Evolutionary conservation across 371 early-diverging fungal genomes (phyloP).

Genomic region (Rhizopus arrhizus): DNA sequence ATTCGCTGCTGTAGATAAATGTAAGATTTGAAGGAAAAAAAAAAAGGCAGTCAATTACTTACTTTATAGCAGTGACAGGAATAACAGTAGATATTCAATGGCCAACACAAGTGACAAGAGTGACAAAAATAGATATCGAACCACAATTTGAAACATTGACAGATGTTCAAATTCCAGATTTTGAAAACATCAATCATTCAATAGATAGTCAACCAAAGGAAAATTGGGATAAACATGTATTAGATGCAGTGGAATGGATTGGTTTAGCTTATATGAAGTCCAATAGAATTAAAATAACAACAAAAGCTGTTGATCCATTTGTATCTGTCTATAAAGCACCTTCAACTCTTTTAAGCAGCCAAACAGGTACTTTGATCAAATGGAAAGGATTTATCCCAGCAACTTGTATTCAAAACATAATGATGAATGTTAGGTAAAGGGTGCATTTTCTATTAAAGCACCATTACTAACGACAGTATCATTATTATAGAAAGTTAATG

Average conservation of each 20-base stretch:
- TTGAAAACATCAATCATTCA: conserved; percentile 27
- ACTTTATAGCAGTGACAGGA: conserved; percentile 26
- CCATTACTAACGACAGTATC: background rate
- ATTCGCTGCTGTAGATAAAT: conserved; percentile 40
- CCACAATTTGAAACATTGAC: conserved; percentile 27
- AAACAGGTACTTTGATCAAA: conserved; percentile 30
- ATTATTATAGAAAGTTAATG: conserved; percentile 33
- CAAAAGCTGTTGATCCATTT: conserved; percentile 39
- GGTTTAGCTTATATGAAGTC: conserved; percentile 60
- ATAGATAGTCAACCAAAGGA: conserved; percentile 20
- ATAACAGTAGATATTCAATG: conserved; percentile 35
- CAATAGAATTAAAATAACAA: conserved; percentile 37
- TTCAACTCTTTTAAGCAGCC: conserved; percentile 17
- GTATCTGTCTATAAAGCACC: conserved; percentile 57
- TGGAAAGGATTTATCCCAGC: conserved; percentile 46
- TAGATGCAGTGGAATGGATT: conserved; percentile 65
- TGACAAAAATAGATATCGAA: conserved; percentile 22
- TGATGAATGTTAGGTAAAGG: conserved; percentile 38
- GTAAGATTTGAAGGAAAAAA: conserved; percentile 23
- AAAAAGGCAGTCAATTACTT: background rate
- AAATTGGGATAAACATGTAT: conserved; percentile 38
- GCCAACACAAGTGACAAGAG: conserved; percentile 19
- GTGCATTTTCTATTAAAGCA: background rate
- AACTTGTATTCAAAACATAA: conserved; percentile 29
- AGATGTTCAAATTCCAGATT: conserved; percentile 36